Percentiles rank a stretch among this genome's conserved stretches.
Conservation (phyloP, 805 yeast genomes). For the Priceomyces haplophilus region DNA sequence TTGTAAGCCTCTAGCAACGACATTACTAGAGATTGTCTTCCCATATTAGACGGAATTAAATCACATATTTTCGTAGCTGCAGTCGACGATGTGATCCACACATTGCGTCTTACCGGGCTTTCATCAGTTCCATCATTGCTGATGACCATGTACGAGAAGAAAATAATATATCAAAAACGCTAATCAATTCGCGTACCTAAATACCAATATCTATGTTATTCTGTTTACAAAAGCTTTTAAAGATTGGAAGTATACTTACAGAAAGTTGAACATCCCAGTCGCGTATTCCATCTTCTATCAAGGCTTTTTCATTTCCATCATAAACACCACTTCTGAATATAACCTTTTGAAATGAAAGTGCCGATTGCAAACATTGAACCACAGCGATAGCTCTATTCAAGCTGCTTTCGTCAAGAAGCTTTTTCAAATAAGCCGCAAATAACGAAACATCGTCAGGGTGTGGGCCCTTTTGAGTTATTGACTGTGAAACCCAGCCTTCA, state of each 20-base stretch:
- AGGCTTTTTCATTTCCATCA: neutral
- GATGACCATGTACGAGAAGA: neutral
- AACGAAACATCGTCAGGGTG: constrained; percentile 29
- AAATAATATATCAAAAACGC: neutral
- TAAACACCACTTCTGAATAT: neutral
- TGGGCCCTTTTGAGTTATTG: constrained; percentile 33
- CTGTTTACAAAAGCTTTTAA: constrained; percentile 8
- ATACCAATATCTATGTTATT: constrained; percentile 4
- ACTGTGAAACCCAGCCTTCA: constrained; percentile 24
- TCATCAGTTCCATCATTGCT: neutral
- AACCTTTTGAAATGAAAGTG: constrained; percentile 6
- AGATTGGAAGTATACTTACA: constrained; percentile 4
- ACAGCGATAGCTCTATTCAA: constrained; percentile 17
- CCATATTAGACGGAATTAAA: constrained; percentile 50
- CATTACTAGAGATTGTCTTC: constrained; percentile 46
- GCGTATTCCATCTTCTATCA: constrained; percentile 8
- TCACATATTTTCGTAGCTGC: constrained; percentile 29
- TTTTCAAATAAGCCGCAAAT: constrained; percentile 18
- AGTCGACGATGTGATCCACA: constrained; percentile 20
- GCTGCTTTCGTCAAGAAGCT: constrained; percentile 15
- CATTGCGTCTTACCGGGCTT: constrained; percentile 10
- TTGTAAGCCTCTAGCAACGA: constrained; percentile 41
- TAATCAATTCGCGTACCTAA: constrained; percentile 4
- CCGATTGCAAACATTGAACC: constrained; percentile 12
- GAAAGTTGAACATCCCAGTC: constrained; percentile 10